A percentile compares a stretch with the other conserved stretches of the same genome.
These are phyloP conservation scores for Zymoseptoria pseudotritici DNA, from an alignment of 2,329 filamentous ascomycete species.

Conservation along the genomic window DNA sequence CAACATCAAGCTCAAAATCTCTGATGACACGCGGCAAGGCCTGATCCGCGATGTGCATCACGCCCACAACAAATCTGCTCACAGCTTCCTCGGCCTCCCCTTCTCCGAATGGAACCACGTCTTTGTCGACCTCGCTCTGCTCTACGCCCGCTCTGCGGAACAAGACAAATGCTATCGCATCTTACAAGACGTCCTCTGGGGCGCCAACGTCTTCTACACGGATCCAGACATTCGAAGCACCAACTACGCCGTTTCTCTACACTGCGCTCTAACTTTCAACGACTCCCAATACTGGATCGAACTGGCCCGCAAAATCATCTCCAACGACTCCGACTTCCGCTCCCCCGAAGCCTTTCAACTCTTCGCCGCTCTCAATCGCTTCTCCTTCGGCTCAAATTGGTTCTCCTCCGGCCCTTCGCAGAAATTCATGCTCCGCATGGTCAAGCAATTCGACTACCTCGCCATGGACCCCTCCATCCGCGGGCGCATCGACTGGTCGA, in stretches of 20 bases:
- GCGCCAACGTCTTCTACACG: conserved; percentile 77
- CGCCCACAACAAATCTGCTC: conserved; percentile 36
- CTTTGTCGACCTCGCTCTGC: conserved; percentile 79
- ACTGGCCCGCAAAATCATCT: conserved; percentile 76
- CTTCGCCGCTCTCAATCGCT: conserved; percentile 67
- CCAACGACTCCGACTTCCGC: conserved; percentile 59
- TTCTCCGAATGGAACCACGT: conserved; percentile 84
- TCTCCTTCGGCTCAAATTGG: conserved; percentile 66
- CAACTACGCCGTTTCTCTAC: conserved; percentile 21
- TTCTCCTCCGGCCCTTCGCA: conserved; percentile 77
- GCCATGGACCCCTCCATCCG: conserved; percentile 50
- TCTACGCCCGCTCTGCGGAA: conserved; percentile 61
- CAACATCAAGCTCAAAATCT: conserved; percentile 41
- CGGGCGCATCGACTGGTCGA: conserved; percentile 35
- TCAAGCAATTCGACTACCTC: conserved; percentile 76
- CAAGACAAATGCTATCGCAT: conserved; percentile 69
- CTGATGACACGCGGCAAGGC: conserved; percentile 13
- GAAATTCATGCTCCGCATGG: conserved; percentile 85
- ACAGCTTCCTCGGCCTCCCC: conserved; percentile 65
- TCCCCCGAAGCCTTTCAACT: conserved; percentile 77
- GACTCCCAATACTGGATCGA: conserved; percentile 70
- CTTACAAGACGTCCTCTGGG: conserved; percentile 64
- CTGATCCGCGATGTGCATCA: conserved; percentile 22
- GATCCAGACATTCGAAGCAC: conserved; percentile 20
- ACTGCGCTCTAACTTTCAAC: conserved; percentile 72